Percentiles rank a stretch among this genome's conserved stretches.
Evolutionary conservation across 257 asterid genomes (phyloP).

Genomic region (Perilla frutescens): DNA sequence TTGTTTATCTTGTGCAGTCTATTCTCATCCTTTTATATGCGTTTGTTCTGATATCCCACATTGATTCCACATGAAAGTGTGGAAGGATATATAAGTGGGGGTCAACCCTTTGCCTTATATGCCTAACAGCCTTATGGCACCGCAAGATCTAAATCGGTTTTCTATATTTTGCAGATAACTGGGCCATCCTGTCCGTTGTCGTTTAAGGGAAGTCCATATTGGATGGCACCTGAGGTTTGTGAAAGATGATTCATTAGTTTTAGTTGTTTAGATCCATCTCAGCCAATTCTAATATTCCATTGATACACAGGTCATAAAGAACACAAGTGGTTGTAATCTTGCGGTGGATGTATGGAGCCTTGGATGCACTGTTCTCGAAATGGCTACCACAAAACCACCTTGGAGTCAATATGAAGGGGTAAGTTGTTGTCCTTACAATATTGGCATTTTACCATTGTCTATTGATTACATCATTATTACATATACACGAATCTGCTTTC

Average conservation of each 20-base stretch:
- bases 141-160: conserved; percentile 30
- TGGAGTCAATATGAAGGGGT: conserved; percentile 79
- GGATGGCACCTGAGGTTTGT: conserved; percentile 79
- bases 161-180: conserved; percentile 52
- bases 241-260: conserved; percentile 21
- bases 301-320: conserved; percentile 50
- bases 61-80: no score
- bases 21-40: background rate
- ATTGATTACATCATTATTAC: conserved; percentile 10
- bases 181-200: conserved; percentile 58
- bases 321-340: conserved; percentile 52
- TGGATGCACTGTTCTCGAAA: conserved; percentile 75
- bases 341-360: conserved; percentile 88
- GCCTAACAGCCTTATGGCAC: background rate
- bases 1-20: background rate
- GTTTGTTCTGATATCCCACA: no score
- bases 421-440: conserved; percentile 29
- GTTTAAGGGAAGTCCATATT: conserved; percentile 65
- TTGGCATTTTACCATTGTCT: background rate
- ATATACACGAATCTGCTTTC: background rate
- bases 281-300: conserved; percentile 21
- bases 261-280: conserved; percentile 26
- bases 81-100: no score
- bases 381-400: conserved; percentile 79
- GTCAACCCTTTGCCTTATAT: no score